These are phyloP conservation scores for thale cress (Arabidopsis thaliana) DNA, from an alignment of 345 rosid species.

Conservation along the genomic window TAIR10.1 NC_003075.7:12578501-12579000, in stretches of 20 bases:
- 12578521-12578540: constrained; percentile 60
- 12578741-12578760: constrained; percentile 50
- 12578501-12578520: constrained; percentile 87
- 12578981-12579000: constrained; percentile 76
- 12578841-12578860: constrained; percentile 99
- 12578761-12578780: background rate
- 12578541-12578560: background rate
- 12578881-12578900: constrained; percentile 85
- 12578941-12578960: constrained; percentile 92
- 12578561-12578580: no score
- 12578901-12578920: constrained; percentile 56
- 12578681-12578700: constrained; percentile 89
- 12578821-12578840: constrained; percentile 81
- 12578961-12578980: constrained; percentile 95
- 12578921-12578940: constrained; percentile 67
- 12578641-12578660: constrained; percentile 76
- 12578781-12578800: background rate
- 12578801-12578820: constrained; percentile 16
- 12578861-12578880: constrained; percentile 74
- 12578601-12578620: constrained; percentile 64
- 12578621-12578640: constrained; percentile 62
- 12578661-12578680: constrained; percentile 82
- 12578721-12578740: constrained; percentile 74
- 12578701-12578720: constrained; percentile 91
- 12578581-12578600: background rate